phyloP scores from a whole-genome alignment of 2,329 filamentous ascomycete species.

The Nigrospora osmanthi region DNA sequence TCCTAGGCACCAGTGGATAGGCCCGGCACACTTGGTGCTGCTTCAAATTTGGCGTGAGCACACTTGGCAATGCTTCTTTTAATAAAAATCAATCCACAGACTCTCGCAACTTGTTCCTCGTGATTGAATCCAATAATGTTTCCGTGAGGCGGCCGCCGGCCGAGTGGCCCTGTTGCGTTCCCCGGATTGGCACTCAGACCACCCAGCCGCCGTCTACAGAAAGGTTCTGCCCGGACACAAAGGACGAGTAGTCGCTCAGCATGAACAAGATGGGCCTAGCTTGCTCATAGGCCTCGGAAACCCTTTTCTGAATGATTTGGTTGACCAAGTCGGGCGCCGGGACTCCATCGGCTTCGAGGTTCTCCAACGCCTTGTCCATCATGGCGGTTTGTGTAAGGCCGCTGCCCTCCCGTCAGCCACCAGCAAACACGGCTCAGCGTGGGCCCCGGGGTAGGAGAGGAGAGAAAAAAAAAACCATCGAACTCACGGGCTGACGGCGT shows the following conservation, averaged over 20 bases:
- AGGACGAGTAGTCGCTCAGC: neutral
- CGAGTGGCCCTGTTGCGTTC: too few relatives aligned
- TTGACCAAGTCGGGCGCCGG: neutral
- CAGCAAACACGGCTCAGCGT: neutral
- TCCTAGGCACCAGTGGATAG: too few relatives aligned
- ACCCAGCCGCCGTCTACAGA: constrained; percentile 1
- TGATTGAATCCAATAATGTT: too few relatives aligned
- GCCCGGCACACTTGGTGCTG: too few relatives aligned
- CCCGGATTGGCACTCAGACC: neutral
- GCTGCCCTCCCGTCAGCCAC: neutral
- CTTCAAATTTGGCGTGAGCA: too few relatives aligned
- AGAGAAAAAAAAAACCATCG: too few relatives aligned
- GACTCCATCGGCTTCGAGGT: neutral
- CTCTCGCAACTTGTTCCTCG: too few relatives aligned
- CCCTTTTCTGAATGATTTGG: neutral
- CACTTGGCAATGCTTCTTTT: too few relatives aligned
- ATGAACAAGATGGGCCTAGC: neutral
- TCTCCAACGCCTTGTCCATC: neutral
- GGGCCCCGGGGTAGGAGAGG: rapidly evolving
- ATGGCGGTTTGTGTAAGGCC: neutral
- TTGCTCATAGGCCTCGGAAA: neutral
- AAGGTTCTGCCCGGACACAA: neutral
- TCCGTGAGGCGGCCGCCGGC: too few relatives aligned
- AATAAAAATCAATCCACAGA: too few relatives aligned
- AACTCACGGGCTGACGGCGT: neutral